A percentile compares a stretch with the other conserved stretches of the same genome.
Conservation (phyloP, 2,329 filamentous ascomycete genomes). For the Penicillium glabrum region DNA sequence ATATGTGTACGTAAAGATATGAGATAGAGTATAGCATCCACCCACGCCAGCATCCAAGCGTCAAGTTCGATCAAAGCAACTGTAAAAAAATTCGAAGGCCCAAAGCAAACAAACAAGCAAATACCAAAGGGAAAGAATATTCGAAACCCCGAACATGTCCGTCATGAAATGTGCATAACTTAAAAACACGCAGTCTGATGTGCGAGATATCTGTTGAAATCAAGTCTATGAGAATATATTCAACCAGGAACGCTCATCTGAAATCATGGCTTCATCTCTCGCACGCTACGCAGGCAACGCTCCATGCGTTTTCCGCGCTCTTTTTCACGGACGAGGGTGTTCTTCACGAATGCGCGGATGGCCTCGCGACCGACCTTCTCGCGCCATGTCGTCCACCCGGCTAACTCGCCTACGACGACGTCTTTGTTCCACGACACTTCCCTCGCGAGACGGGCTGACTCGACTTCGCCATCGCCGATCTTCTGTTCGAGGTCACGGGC, state of each 20-base stretch:
- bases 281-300: constrained; percentile 69
- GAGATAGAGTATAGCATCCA: neutral
- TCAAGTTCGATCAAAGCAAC: neutral
- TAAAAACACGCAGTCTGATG: neutral
- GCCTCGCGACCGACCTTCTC: constrained; percentile 73
- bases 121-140: neutral
- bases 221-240: constrained; percentile 8
- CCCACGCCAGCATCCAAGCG: neutral
- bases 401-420: constrained; percentile 85
- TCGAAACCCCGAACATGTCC: constrained; percentile 17
- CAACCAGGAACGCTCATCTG: neutral
- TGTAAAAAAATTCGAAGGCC: neutral
- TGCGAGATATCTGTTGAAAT: neutral
- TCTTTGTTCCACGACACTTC: constrained; percentile 92
- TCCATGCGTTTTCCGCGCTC: constrained; percentile 77
- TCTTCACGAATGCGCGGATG: constrained; percentile 71
- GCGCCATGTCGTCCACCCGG: constrained; percentile 90
- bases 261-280: constrained; percentile 25
- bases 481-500: constrained; percentile 83
- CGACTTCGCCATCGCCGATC: constrained; percentile 66
- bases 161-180: constrained; percentile 19
- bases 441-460: constrained; percentile 71
- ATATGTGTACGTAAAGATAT: neutral
- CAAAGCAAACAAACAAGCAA: constrained; percentile 3
- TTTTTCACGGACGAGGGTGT: constrained; percentile 77